Evolutionary conservation across 1,284 basidiomycete genomes (phyloP).

Genomic region (Irpex sp.): DNA sequence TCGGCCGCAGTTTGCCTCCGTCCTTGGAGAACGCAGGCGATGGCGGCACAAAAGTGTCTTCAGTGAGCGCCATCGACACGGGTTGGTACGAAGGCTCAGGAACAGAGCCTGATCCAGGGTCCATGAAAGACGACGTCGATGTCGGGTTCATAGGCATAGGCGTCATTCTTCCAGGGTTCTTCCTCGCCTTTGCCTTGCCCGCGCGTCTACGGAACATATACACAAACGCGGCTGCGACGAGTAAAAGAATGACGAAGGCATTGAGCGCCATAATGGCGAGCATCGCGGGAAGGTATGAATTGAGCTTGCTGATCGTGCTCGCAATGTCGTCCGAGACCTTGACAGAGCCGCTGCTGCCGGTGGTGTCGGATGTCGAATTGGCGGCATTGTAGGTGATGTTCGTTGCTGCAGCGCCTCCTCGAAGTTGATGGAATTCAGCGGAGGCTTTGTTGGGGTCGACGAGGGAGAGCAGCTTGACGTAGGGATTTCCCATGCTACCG

Average conservation of each 20-base stretch:
- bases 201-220: conserved; percentile 40
- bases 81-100: conserved; percentile 50
- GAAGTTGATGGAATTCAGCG: conserved; percentile 55
- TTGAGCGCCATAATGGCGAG: conserved; percentile 69
- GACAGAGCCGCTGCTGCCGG: conserved; percentile 33
- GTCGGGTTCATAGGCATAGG: conserved; percentile 42
- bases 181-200: conserved; percentile 28
- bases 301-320: conserved; percentile 52
- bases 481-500: conserved; percentile 64
- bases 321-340: conserved; percentile 49
- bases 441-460: conserved; percentile 65
- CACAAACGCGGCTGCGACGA: conserved; percentile 45
- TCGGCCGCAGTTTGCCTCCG: conserved; percentile 39
- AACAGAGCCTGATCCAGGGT: conserved; percentile 11
- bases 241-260: conserved; percentile 55
- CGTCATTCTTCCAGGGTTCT: conserved; percentile 43
- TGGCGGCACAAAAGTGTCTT: conserved; percentile 65
- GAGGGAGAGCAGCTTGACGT: conserved; percentile 66
- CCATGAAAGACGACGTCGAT: conserved; percentile 19
- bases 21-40: conserved; percentile 52
- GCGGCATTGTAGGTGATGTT: conserved; percentile 65
- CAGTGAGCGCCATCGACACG: conserved; percentile 71
- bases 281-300: conserved; percentile 60
- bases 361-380: conserved; percentile 22
- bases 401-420: conserved; percentile 55